phyloP scores from a whole-genome alignment of 2,329 filamentous ascomycete species.

The Hypoxylon sp. region DNA sequence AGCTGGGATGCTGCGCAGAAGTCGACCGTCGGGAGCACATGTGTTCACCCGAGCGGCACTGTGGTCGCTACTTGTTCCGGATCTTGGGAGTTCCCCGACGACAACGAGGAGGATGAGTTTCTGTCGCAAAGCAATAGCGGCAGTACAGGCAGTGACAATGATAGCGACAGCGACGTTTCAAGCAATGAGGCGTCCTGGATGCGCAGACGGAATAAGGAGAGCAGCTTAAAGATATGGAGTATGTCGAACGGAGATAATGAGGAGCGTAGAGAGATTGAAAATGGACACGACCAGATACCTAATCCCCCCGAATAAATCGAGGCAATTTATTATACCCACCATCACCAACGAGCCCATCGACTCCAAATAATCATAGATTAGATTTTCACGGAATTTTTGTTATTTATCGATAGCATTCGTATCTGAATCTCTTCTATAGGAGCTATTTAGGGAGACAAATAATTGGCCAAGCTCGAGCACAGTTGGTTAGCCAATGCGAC shows the following conservation, averaged over 20 bases:
- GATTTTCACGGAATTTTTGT: not conserved
- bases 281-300: conserved; percentile 27
- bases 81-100: conserved; percentile 61
- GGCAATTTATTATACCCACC: not conserved
- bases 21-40: conserved; percentile 65
- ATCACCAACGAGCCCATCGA: not conserved
- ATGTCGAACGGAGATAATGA: conserved; percentile 46
- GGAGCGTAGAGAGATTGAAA: conserved; percentile 9
- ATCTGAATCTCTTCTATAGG: not conserved
- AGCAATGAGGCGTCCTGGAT: conserved; percentile 44
- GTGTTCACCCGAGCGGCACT: conserved; percentile 68
- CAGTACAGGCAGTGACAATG: conserved; percentile 3
- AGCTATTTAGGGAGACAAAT: conserved; percentile 14
- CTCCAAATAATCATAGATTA: not conserved
- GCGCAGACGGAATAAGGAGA: conserved; percentile 56
- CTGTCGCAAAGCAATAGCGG: conserved; percentile 15
- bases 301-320: not conserved
- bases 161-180: conserved; percentile 25
- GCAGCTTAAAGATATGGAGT: conserved; percentile 64
- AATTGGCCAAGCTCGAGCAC: conserved; percentile 9
- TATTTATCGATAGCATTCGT: not conserved
- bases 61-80: conserved; percentile 71
- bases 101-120: conserved; percentile 19
- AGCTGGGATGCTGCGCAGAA: conserved; percentile 62
- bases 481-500: conserved; percentile 3